Conservation (phyloP, 306 rosid genomes). For the Vigna mungo region DNA sequence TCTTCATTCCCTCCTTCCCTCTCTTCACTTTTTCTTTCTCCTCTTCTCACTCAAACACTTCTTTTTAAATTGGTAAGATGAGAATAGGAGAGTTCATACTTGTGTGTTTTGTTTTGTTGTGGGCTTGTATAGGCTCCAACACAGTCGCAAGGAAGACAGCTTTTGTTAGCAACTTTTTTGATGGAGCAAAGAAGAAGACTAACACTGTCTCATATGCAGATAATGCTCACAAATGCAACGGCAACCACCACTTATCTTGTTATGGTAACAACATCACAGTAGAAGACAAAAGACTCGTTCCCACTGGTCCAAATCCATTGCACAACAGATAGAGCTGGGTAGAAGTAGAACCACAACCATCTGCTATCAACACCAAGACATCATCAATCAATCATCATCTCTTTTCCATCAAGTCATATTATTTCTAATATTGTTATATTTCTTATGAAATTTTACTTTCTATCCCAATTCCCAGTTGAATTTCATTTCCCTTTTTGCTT, state of each 20-base stretch:
- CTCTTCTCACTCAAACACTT: neutral
- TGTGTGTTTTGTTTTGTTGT: constrained; percentile 49
- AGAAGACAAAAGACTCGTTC: constrained; percentile 78
- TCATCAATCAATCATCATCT: constrained; percentile 1
- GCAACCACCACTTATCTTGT: constrained; percentile 49
- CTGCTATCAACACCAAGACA: neutral
- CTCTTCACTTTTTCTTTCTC: constrained; percentile 45
- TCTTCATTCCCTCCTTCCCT: constrained; percentile 28
- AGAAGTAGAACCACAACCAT: constrained; percentile 3
- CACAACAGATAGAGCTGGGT: constrained; percentile 65
- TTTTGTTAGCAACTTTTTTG: constrained; percentile 28
- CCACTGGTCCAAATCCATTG: constrained; percentile 90
- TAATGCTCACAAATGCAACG: constrained; percentile 46
- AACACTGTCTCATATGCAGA: constrained; percentile 15
- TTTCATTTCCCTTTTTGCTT: neutral
- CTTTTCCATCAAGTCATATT: neutral
- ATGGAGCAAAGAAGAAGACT: constrained; percentile 45
- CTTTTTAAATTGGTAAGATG: constrained; percentile 37
- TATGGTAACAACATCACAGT: constrained; percentile 42
- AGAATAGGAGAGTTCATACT: constrained; percentile 47
- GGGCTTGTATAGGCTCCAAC: constrained; percentile 54
- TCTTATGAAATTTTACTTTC: neutral
- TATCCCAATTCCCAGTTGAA: neutral
- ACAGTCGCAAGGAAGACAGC: constrained; percentile 54
- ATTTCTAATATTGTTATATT: neutral